phyloP scores from a whole-genome alignment of 495 filamentous ascomycete genomes.

The Penicillium arizonense region DNA sequence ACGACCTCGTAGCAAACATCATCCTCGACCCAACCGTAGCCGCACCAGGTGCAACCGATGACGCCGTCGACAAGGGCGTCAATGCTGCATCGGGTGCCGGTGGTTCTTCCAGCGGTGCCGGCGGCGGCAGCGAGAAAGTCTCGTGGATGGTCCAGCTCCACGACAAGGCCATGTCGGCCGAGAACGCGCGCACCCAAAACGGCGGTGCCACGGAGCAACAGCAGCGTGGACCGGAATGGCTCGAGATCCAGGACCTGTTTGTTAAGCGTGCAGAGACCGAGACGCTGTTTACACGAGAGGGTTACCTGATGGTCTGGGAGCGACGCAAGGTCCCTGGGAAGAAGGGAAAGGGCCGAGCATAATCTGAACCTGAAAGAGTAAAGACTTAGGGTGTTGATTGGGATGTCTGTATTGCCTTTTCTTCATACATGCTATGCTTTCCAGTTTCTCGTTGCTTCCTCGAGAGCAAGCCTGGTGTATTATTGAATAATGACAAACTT shows the following conservation, averaged over 20 bases:
- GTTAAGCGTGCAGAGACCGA: constrained; percentile 84
- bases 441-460: background rate
- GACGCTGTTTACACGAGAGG: constrained; percentile 87
- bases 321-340: constrained; percentile 58
- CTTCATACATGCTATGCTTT: background rate
- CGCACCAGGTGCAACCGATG: constrained; percentile 70
- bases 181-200: constrained; percentile 31
- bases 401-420: background rate
- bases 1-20: constrained; percentile 95
- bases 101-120: constrained; percentile 38
- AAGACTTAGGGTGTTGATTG: background rate
- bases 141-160: constrained; percentile 57
- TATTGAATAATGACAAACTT: constrained; percentile 10
- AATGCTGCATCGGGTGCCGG: constrained; percentile 69
- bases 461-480: constrained; percentile 8
- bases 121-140: constrained; percentile 50
- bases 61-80: constrained; percentile 78
- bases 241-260: constrained; percentile 90
- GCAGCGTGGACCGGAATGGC: constrained; percentile 67
- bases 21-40: constrained; percentile 69
- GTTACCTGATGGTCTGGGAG: constrained; percentile 97
- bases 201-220: constrained; percentile 31
- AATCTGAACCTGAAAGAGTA: constrained; percentile 4
- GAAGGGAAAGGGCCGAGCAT: constrained; percentile 40
- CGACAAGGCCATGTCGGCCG: constrained; percentile 48